Conservation (phyloP, 768 basidiomycete species). For the Lactarius vividus region DNA sequence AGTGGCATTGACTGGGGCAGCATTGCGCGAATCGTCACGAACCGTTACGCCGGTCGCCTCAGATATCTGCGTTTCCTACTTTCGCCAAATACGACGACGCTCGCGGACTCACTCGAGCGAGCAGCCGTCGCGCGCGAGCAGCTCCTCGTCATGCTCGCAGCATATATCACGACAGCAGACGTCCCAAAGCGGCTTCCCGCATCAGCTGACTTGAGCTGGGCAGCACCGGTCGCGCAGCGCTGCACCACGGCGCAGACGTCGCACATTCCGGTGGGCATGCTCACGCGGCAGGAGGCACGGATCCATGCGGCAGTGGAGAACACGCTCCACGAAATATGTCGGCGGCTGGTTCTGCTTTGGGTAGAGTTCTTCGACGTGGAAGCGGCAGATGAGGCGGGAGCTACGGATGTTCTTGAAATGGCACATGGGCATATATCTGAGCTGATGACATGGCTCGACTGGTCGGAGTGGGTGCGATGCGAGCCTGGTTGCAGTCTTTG, state of each 20-base stretch:
- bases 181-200: constrained; percentile 5
- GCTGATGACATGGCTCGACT: constrained; percentile 30
- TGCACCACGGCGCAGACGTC: constrained; percentile 22
- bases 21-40: constrained; percentile 38
- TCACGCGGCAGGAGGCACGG: constrained; percentile 26
- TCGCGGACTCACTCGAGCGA: neutral
- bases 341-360: constrained; percentile 26
- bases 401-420: neutral
- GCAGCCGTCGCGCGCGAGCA: constrained; percentile 10
- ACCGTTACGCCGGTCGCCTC: constrained; percentile 44
- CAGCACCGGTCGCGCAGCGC: constrained; percentile 21
- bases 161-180: constrained; percentile 32
- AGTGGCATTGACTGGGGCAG: constrained; percentile 45
- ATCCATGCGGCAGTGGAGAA: constrained; percentile 23
- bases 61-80: constrained; percentile 37
- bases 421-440: constrained; percentile 13
- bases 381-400: neutral
- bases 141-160: constrained; percentile 30
- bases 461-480: constrained; percentile 28
- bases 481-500: constrained; percentile 20
- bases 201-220: constrained; percentile 19
- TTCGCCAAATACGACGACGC: neutral
- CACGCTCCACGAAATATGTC: constrained; percentile 17
- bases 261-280: neutral
- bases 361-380: constrained; percentile 27